Conservation (phyloP, 2,329 filamentous ascomycete genomes). For the Aspergillus bombycis region DNA sequence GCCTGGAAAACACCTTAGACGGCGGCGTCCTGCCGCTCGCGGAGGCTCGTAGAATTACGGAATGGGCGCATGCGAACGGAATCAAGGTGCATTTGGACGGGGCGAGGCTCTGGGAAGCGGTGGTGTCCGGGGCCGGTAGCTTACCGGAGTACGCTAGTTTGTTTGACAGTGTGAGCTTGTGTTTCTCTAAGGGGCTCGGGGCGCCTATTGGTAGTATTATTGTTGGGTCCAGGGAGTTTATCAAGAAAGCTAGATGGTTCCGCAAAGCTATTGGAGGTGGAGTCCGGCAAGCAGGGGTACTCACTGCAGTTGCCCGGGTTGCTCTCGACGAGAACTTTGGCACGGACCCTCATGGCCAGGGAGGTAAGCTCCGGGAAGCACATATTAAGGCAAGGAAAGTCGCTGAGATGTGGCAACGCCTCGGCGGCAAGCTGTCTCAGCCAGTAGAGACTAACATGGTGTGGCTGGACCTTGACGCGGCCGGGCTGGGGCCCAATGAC, state of each 20-base stretch:
- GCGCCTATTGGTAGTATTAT: conserved; percentile 79
- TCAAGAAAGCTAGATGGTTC: conserved; percentile 73
- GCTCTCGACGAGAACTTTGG: conserved; percentile 81
- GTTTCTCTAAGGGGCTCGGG: conserved; percentile 81
- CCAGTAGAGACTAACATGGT: conserved; percentile 91
- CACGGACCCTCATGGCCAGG: conserved; percentile 58
- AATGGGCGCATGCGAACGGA: conserved; percentile 66
- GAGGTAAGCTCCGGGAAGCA: conserved; percentile 62
- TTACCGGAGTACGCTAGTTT: conserved; percentile 68
- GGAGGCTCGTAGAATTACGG: conserved; percentile 70
- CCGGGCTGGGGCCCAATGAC: conserved; percentile 56
- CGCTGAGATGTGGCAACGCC: conserved; percentile 66
- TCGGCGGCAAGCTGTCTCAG: conserved; percentile 69
- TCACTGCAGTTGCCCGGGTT: conserved; percentile 74
- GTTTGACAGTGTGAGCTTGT: conserved; percentile 76
- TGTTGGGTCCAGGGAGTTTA: conserved; percentile 60
- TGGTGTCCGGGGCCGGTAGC: conserved; percentile 68
- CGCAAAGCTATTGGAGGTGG: conserved; percentile 82
- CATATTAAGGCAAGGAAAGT: conserved; percentile 67
- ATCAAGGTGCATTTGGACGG: conserved; percentile 79
- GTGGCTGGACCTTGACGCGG: conserved; percentile 73
- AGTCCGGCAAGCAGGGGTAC: conserved; percentile 73
- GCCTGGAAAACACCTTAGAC: conserved; percentile 81
- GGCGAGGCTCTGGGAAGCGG: conserved; percentile 80
- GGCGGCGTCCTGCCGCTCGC: conserved; percentile 77